A percentile compares a stretch with the other conserved stretches of the same genome.
Evolutionary conservation across 306 rosid genomes (phyloP).

Genomic region (Senna tora): DNA sequence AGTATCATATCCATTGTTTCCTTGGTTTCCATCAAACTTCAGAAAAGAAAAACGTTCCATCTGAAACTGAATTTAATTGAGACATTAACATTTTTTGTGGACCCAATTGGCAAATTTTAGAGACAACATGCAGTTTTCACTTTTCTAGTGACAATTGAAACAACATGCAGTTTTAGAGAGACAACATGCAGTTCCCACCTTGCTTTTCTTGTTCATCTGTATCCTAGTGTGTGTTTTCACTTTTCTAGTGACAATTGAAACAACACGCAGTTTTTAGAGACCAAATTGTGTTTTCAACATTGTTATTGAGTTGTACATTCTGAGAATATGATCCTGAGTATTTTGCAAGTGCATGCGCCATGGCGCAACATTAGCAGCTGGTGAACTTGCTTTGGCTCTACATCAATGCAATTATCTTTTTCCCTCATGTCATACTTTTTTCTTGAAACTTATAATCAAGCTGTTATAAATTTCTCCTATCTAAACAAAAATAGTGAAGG

Average conservation of each 20-base stretch:
- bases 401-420: conserved; percentile 66
- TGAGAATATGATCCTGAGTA: conserved; percentile 73
- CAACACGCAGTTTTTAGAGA: no score
- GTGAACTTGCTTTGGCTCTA: conserved; percentile 81
- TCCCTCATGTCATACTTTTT: conserved; percentile 61
- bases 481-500: not conserved
- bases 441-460: conserved; percentile 38
- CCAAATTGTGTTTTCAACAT: no score
- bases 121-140: no score
- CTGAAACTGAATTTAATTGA: not conserved
- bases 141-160: not conserved
- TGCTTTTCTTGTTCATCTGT: conserved; percentile 41
- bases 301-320: no score
- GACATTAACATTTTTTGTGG: no score
- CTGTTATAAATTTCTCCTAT: conserved; percentile 22
- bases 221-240: conserved; percentile 86
- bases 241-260: no score
- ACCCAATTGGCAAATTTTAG: no score
- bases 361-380: conserved; percentile 87
- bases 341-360: conserved; percentile 90
- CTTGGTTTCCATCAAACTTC: no score
- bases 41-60: not conserved
- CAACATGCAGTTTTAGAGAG: not conserved
- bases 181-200: not conserved
- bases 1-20: no score